These are phyloP conservation scores for Boletus huronensis DNA, from an alignment of 768 basidiomycete species.

Conservation along the genomic window DNA sequence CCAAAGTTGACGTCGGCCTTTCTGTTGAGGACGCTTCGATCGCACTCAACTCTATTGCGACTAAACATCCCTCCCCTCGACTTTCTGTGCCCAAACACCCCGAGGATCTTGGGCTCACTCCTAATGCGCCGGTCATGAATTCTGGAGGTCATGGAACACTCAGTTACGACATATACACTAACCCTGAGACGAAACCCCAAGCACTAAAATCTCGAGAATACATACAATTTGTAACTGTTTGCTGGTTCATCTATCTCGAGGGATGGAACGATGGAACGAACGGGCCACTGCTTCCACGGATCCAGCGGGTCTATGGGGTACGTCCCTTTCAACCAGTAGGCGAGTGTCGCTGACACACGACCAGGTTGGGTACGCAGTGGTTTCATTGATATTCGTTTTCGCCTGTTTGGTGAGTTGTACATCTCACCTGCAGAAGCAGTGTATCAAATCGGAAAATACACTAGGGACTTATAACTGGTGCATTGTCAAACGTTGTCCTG, in stretches of 20 bases:
- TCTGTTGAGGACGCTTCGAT: neutral
- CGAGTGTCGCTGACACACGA: neutral
- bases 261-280: constrained; percentile 80
- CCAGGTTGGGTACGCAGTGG: constrained; percentile 48
- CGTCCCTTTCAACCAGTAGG: neutral
- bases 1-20: neutral
- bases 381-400: constrained; percentile 56
- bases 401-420: constrained; percentile 38
- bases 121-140: neutral
- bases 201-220: constrained; percentile 12
- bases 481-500: constrained; percentile 45
- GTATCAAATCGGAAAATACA: constrained; percentile 16
- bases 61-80: neutral
- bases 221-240: constrained; percentile 54
- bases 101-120: neutral
- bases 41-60: constrained; percentile 1
- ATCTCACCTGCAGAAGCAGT: neutral
- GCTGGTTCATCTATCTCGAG: constrained; percentile 53
- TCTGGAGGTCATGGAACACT: neutral
- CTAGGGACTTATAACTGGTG: constrained; percentile 44
- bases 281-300: constrained; percentile 70
- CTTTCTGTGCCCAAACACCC: constrained; percentile 2
- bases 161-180: neutral
- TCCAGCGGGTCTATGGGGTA: constrained; percentile 57
- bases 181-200: constrained; percentile 1